Evolutionary conservation across 2,329 filamentous ascomycete species (phyloP).

Genomic region (Trichophaea hybrida): DNA sequence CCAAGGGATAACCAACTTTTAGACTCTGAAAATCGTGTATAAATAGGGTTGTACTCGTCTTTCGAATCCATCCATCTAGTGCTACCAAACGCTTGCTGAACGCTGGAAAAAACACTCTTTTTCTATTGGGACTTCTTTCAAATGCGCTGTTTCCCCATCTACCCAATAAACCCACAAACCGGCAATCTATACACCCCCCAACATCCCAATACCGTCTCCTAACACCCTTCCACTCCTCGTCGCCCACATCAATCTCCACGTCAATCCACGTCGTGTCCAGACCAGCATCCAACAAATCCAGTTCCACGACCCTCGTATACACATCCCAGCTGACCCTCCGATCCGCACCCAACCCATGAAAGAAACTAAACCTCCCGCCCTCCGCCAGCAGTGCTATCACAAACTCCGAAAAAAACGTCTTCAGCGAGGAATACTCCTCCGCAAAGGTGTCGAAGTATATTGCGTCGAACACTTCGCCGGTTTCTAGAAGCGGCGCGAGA

Average conservation of each 20-base stretch:
- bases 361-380: constrained; percentile 73
- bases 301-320: constrained; percentile 79
- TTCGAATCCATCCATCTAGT: no score
- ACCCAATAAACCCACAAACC: constrained; percentile 46
- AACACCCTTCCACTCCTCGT: constrained; percentile 72
- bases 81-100: no score
- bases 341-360: constrained; percentile 85
- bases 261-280: constrained; percentile 80
- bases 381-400: constrained; percentile 66
- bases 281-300: constrained; percentile 78
- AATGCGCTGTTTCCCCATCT: neutral
- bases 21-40: no score
- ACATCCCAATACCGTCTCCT: constrained; percentile 81
- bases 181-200: constrained; percentile 57
- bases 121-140: no score
- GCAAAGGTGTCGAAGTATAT: constrained; percentile 98
- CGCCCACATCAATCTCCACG: constrained; percentile 35
- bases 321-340: constrained; percentile 90
- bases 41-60: no score
- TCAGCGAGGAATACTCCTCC: constrained; percentile 76
- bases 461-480: constrained; percentile 56
- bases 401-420: constrained; percentile 74
- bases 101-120: no score
- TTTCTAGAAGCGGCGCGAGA: constrained; percentile 49
- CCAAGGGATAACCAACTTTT: no score